Base-by-base conservation (phyloP, 2,329 filamentous ascomycete genomes). In the Chaetomium strumarium region DNA sequence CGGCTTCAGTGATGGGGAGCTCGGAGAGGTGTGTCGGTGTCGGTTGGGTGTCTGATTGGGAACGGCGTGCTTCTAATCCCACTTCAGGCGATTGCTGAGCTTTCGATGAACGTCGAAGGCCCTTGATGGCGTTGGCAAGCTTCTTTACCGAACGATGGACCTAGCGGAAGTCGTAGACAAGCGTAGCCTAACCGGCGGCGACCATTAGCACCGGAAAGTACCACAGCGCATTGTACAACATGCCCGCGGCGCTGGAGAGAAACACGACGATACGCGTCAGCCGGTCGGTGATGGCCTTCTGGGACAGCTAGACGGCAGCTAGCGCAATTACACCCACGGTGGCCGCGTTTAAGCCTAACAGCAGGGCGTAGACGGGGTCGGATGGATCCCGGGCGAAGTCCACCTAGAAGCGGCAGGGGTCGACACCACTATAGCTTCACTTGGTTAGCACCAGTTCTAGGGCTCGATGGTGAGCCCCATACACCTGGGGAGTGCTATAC, bases 181-280 rank as follows among this genome's bases (percentile, higher is more conserved):
- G 65, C 0, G 80, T 78, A 0, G 68, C 65, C 1, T 75, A 10
- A 0, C 84, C 85, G 0, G 76, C 79, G 1, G 72, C 57, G 0
- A 77, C 60, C 67, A 89, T 83, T 4, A 90, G 63, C 0, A 80
- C 61, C 0, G 86, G 86, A 42, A 88, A 90, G 58, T 86, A 90
- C 86, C 86, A 90, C 0, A 90, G 67, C 0, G 84, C 79, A 46
- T 82, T 88, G 60, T 89, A 89, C 44, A 86, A 72, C 58, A 90
- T 68, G 0, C 85, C 86, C 0, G 83, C 84, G 9, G 77, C 74
- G 0, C 74, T 86, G 3, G 79, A 78, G 7, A 84, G 61, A 12
- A 88, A 83, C 0, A 90, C 80, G 1, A 89, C 59, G 0, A 84
- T 68, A 1, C 85, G 71, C 0, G 85, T 83, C 3, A 86, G 44